These are phyloP conservation scores for Heritiera littoralis DNA, from an alignment of 345 rosid genomes.

Conservation along the genomic window DNA sequence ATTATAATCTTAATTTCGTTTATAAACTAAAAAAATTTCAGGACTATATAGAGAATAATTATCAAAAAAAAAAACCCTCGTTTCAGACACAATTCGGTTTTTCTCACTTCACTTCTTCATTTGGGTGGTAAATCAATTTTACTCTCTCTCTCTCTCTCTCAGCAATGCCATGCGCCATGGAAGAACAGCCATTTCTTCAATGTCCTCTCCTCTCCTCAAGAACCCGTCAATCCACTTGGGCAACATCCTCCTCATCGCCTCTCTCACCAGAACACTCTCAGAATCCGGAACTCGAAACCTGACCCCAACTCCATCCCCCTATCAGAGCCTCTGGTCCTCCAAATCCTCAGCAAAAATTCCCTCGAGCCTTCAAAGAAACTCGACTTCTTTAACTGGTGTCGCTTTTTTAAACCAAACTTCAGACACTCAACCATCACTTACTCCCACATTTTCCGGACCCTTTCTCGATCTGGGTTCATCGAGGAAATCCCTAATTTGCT, in stretches of 20 bases:
- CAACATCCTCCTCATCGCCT: slow-evolving; percentile 59
- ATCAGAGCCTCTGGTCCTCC: slow-evolving; percentile 64
- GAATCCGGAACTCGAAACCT: slow-evolving; percentile 65
- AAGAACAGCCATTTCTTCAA: slow-evolving; percentile 24
- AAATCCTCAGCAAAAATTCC: slow-evolving; percentile 56
- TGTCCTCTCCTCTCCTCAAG: slow-evolving; percentile 12
- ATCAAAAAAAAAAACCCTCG: too few species aligned
- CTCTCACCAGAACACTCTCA: slow-evolving; percentile 37
- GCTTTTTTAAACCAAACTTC: slow-evolving; percentile 53
- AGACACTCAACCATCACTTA: slow-evolving; percentile 64
- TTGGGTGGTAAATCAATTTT: not conserved
- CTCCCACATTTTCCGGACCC: slow-evolving; percentile 61
- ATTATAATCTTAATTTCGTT: too few species aligned
- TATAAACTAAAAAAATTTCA: too few species aligned
- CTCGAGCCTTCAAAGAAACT: slow-evolving; percentile 60
- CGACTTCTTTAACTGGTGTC: slow-evolving; percentile 63
- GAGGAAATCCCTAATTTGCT: slow-evolving; percentile 64
- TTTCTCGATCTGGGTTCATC: slow-evolving; percentile 58
- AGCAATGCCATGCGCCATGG: slow-evolving; percentile 34
- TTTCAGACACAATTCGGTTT: not conserved
- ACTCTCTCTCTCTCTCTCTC: slow-evolving; percentile 50
- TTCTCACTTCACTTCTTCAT: not conserved
- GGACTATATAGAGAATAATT: too few species aligned
- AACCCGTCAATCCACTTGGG: slow-evolving; percentile 40
- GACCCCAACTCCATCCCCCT: slow-evolving; percentile 58